These are phyloP conservation scores for Themeda triandra DNA, from an alignment of 176 grass and related monocot genomes.

Conservation along the genomic window DNA sequence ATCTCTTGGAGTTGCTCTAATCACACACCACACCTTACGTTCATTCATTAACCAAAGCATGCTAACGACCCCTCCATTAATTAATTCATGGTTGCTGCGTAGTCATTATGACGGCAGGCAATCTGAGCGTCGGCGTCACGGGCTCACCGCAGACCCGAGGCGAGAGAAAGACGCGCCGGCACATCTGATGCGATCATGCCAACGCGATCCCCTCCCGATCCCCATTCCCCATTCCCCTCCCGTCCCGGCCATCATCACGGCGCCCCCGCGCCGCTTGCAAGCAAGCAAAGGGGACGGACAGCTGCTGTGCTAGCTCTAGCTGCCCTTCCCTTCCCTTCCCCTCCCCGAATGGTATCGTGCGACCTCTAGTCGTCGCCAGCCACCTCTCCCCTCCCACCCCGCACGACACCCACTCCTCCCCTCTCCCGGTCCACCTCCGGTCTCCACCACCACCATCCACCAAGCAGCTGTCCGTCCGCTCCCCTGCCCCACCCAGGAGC, in stretches of 20 bases:
- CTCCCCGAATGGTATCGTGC: neutral
- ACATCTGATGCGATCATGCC: too few species aligned
- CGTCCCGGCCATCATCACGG: too few species aligned
- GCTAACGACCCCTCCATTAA: too few species aligned
- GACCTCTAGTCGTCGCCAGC: neutral
- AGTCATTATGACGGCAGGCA: slow-evolving; percentile 21
- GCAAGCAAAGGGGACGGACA: neutral
- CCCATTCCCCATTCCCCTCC: too few species aligned
- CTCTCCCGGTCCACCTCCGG: too few species aligned
- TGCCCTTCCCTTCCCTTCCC: neutral
- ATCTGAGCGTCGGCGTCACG: slow-evolving; percentile 18
- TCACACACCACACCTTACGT: neutral
- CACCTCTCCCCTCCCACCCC: too few species aligned
- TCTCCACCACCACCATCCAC: neutral
- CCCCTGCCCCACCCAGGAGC: neutral
- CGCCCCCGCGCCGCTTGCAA: neutral
- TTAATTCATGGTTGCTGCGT: neutral
- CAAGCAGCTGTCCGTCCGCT: neutral
- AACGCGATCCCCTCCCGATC: too few species aligned
- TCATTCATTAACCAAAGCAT: neutral
- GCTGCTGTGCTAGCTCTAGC: too few species aligned
- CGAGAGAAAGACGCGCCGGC: neutral
- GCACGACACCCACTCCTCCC: too few species aligned
- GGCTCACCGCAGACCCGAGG: neutral
- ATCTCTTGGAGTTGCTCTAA: too few species aligned